Conservation (phyloP, 371 early-diverging fungal genomes). For the Mucor circinelloides region DNA sequence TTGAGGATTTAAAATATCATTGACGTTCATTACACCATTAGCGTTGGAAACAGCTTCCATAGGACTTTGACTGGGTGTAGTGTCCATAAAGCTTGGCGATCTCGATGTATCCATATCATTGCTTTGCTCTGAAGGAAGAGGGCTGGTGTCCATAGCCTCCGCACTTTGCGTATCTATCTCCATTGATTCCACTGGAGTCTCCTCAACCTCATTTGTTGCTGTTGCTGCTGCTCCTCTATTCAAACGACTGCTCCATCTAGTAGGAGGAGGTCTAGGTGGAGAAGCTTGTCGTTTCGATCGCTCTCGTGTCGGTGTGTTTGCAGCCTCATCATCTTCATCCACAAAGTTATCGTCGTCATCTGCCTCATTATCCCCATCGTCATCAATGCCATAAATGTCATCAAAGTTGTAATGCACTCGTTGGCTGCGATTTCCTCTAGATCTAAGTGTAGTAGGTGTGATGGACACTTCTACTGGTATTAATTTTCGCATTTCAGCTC, state of each 20-base stretch:
- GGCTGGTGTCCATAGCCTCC: slow-evolving; percentile 1
- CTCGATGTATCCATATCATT: not conserved
- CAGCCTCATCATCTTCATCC: slow-evolving; percentile 7
- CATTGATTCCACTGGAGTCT: not conserved
- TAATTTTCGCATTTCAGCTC: slow-evolving; percentile 17
- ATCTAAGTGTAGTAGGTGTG: slow-evolving; percentile 20
- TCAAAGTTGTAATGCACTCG: slow-evolving; percentile 28
- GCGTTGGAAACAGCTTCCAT: not conserved
- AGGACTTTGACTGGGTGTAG: not conserved
- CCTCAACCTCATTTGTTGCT: not conserved
- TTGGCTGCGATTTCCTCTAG: slow-evolving; percentile 11
- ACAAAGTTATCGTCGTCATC: not conserved
- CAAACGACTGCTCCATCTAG: slow-evolving; percentile 22
- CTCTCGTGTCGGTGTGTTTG: not conserved
- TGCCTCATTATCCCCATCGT: slow-evolving; percentile 5
- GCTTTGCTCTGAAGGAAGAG: not conserved
- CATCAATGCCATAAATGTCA: slow-evolving; percentile 15
- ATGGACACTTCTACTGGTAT: slow-evolving; percentile 19
- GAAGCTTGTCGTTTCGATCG: not conserved
- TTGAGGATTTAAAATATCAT: not conserved
- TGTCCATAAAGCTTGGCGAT: not conserved
- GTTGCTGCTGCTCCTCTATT: not conserved
- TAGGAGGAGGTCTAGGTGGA: slow-evolving; percentile 1
- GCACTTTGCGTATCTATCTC: not conserved
- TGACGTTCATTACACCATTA: not conserved